phyloP scores from a whole-genome alignment of 2,329 filamentous ascomycete species.

The Xylaria sp. region DNA sequence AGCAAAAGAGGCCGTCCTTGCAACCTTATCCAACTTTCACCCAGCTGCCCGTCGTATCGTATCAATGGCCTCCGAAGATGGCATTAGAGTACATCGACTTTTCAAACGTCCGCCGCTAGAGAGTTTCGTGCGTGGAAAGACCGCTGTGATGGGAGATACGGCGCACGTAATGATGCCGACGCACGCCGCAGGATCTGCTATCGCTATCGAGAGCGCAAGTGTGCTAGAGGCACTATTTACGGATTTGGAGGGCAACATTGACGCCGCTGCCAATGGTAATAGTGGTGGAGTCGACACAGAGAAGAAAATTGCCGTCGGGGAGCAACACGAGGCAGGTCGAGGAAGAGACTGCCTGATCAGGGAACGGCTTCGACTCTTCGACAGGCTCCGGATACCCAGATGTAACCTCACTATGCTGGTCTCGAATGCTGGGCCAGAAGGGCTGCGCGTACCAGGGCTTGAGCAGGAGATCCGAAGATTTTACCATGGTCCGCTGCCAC shows the following conservation, averaged over 20 bases:
- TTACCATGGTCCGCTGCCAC: conserved; percentile 33
- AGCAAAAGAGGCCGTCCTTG: conserved; percentile 25
- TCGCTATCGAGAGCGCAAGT: conserved; percentile 38
- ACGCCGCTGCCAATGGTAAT: not conserved
- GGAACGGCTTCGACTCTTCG: conserved; percentile 36
- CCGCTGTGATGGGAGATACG: conserved; percentile 36
- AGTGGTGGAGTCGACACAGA: not conserved
- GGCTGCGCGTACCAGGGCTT: conserved; percentile 22
- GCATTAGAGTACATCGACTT: conserved; percentile 36
- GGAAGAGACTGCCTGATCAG: conserved; percentile 17
- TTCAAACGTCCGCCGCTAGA: conserved; percentile 35
- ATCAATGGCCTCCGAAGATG: conserved; percentile 37
- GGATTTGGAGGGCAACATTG: not conserved
- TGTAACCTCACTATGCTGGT: conserved; percentile 39
- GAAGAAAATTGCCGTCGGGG: not conserved
- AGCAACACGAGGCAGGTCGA: not conserved
- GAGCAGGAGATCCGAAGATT: conserved; percentile 38
- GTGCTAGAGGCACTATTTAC: conserved; percentile 34
- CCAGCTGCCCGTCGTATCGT: conserved; percentile 30
- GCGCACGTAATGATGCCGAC: conserved; percentile 42
- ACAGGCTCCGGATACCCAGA: conserved; percentile 37
- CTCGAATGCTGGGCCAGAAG: conserved; percentile 39
- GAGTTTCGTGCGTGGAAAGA: conserved; percentile 38
- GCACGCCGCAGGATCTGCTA: conserved; percentile 34
- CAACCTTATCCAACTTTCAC: conserved; percentile 35